Conservation (phyloP, 345 rosid species). For the Heritiera fomes region DNA sequence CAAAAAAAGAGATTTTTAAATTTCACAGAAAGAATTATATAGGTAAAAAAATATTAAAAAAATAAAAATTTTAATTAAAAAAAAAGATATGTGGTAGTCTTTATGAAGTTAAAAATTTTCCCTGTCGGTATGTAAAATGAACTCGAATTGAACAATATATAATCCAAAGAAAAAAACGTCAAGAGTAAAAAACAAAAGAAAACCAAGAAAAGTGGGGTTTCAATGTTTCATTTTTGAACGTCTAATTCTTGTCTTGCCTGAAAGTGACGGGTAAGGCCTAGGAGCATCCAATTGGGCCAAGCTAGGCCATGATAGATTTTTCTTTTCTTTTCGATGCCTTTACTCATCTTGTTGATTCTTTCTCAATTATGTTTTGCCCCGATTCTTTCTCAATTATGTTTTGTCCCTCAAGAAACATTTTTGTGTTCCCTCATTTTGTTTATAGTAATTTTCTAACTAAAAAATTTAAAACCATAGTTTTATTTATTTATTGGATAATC, state of each 20-base stretch:
- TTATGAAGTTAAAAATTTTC: too few species aligned
- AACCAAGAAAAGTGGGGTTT: conserved; percentile 2
- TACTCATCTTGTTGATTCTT: conserved; percentile 3
- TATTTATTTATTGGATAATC: background rate
- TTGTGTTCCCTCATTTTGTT: background rate
- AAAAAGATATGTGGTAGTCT: too few species aligned
- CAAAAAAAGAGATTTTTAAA: too few species aligned
- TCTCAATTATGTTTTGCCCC: background rate
- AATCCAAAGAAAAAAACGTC: background rate
- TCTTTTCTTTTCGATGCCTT: background rate
- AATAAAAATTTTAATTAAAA: too few species aligned
- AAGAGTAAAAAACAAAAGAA: background rate
- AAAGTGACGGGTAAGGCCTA: conserved; percentile 21
- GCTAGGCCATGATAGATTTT: conserved; percentile 15
- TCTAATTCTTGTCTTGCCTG: conserved; percentile 14
- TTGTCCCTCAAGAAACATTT: background rate
- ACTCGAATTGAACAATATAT: background rate
- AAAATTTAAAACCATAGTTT: background rate
- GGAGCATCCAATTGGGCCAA: background rate
- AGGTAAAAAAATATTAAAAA: too few species aligned
- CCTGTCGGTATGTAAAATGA: too few species aligned
- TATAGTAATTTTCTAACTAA: background rate
- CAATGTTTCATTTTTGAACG: background rate
- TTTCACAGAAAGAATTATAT: too few species aligned
- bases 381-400: background rate